Evolutionary conservation across 176 grass and related monocot species (phyloP).

Genomic region (Bolboschoenus planiculmis): DNA sequence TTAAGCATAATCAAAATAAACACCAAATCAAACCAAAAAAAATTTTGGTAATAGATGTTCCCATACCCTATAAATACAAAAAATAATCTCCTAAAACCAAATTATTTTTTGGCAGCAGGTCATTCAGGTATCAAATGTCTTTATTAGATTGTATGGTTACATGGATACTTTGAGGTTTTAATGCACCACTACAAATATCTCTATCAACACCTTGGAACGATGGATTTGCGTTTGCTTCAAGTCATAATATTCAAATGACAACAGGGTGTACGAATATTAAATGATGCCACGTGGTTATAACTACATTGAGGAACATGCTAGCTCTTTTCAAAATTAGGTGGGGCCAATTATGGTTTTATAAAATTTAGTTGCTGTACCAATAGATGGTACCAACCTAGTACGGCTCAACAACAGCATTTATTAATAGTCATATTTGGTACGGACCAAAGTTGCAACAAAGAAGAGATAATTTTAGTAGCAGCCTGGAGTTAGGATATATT

Average conservation of each 20-base stretch:
- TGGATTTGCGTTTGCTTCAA: neutral
- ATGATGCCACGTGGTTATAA: constrained; percentile 3
- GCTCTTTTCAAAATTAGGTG: neutral
- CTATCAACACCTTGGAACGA: neutral
- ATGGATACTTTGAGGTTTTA: neutral
- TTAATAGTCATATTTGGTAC: neutral
- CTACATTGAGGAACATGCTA: neutral
- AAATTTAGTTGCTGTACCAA: neutral
- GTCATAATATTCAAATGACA: neutral
- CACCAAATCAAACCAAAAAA: neutral
- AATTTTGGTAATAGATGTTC: neutral
- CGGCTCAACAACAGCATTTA: constrained; percentile 22
- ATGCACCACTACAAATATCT: neutral
- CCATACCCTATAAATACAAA: neutral
- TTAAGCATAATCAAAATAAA: too few relatives aligned
- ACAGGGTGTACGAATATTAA: neutral
- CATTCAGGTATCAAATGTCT: neutral
- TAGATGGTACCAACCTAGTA: constrained; percentile 12
- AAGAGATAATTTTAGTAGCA: constrained; percentile 6
- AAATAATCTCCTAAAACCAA: neutral
- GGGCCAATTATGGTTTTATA: neutral
- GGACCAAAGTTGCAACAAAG: neutral
- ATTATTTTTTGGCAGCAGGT: too few relatives aligned
- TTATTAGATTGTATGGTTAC: neutral
- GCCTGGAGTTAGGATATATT: constrained; percentile 4